Percentiles rank a stretch among this genome's conserved stretches.
phyloP scores from a whole-genome alignment of 2,329 filamentous ascomycete species.

The Lojkania enalia region DNA sequence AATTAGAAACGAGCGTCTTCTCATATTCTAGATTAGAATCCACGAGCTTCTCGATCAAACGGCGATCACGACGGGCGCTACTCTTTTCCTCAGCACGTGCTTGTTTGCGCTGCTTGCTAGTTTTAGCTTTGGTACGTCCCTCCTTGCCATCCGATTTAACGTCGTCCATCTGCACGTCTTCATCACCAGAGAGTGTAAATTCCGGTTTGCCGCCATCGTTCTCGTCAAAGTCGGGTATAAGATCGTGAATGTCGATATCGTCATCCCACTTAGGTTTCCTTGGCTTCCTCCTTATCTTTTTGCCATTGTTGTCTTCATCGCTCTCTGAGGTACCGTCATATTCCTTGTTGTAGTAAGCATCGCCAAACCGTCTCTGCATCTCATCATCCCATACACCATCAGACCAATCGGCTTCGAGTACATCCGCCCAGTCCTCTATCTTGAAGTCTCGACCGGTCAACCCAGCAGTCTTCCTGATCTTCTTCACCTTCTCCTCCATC shows the following conservation, averaged over 20 bases:
- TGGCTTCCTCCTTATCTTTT: slow-evolving; percentile 59
- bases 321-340: slow-evolving; percentile 58
- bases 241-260: slow-evolving; percentile 94
- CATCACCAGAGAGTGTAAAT: slow-evolving; percentile 63
- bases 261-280: slow-evolving; percentile 95
- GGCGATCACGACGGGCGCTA: slow-evolving; percentile 76
- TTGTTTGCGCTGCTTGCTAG: slow-evolving; percentile 51
- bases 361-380: slow-evolving; percentile 86
- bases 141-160: slow-evolving; percentile 41
- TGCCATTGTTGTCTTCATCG: slow-evolving; percentile 44
- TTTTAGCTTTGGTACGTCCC: slow-evolving; percentile 45
- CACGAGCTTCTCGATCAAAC: slow-evolving; percentile 82
- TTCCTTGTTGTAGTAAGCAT: slow-evolving; percentile 79
- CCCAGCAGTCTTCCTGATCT: slow-evolving; percentile 88
- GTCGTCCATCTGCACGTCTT: slow-evolving; percentile 48
- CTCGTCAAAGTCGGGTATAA: slow-evolving; percentile 84
- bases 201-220: slow-evolving; percentile 72
- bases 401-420: slow-evolving; percentile 88
- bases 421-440: slow-evolving; percentile 79
- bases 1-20: slow-evolving; percentile 59
- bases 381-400: slow-evolving; percentile 87
- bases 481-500: slow-evolving; percentile 80
- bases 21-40: slow-evolving; percentile 79
- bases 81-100: slow-evolving; percentile 64
- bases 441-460: slow-evolving; percentile 67